A percentile compares a stretch with the other conserved stretches of the same genome.
Evolutionary conservation across 495 filamentous ascomycete genomes (phyloP).

Genomic region (Lindgomyces ingoldianus): DNA sequence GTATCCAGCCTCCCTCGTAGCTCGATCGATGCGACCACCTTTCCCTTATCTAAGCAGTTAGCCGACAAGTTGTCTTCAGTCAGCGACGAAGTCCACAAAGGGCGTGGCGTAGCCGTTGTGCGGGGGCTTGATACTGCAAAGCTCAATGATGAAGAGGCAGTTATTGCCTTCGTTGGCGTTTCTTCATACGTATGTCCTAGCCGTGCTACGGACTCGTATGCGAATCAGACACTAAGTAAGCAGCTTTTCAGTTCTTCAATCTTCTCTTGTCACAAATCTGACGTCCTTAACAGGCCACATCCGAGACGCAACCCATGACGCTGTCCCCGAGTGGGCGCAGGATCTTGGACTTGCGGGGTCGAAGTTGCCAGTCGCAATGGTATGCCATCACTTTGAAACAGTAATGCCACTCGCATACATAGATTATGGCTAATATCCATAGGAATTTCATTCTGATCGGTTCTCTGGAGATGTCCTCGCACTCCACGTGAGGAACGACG

Average conservation of each 20-base stretch:
- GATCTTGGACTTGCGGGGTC: constrained; percentile 35
- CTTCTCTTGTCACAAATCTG: not conserved
- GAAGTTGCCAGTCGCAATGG: constrained; percentile 36
- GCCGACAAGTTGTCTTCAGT: constrained; percentile 16
- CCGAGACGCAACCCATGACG: constrained; percentile 34
- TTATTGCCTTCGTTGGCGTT: constrained; percentile 36
- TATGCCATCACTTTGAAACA: not conserved
- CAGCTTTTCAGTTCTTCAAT: not conserved
- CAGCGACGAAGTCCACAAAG: constrained; percentile 29
- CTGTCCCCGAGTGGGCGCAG: constrained; percentile 25
- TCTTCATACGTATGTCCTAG: constrained; percentile 23
- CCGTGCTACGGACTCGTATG: constrained; percentile 36
- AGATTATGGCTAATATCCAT: not conserved
- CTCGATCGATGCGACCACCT: constrained; percentile 15
- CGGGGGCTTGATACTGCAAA: constrained; percentile 31
- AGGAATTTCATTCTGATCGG: constrained; percentile 37
- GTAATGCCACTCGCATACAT: not conserved
- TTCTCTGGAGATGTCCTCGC: constrained; percentile 39
- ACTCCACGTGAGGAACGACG: constrained; percentile 33
- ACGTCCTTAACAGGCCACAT: constrained; percentile 28
- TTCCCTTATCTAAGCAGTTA: constrained; percentile 14
- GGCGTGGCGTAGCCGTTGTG: constrained; percentile 28
- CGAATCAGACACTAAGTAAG: constrained; percentile 38
- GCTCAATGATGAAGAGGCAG: constrained; percentile 35
- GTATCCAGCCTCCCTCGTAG: constrained; percentile 14